Percentiles rank a stretch among this genome's conserved stretches.
Conservation (phyloP, 108 stramenopile species). For the Tribonema minus region DNA sequence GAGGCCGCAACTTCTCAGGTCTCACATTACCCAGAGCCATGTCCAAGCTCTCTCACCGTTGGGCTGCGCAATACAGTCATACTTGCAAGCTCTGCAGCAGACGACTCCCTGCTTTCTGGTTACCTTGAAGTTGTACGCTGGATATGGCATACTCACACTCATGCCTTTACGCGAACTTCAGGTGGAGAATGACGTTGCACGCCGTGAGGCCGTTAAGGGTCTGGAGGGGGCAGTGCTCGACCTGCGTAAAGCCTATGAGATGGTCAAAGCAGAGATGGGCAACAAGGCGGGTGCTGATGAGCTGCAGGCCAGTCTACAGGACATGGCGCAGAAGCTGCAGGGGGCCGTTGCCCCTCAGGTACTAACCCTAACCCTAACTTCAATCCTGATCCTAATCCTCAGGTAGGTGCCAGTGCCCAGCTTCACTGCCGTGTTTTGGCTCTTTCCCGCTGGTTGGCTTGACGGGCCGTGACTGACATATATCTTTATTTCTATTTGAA, state of each 20-base stretch:
- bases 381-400: not conserved
- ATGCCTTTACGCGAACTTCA: not conserved
- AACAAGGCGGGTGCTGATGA: not conserved
- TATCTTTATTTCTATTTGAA: not conserved
- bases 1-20: no score
- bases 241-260: not conserved
- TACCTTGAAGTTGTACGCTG: no score
- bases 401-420: not conserved
- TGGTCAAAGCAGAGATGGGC: not conserved
- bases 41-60: no score
- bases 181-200: not conserved
- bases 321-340: not conserved
- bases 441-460: not conserved
- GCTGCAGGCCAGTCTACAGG: not conserved
- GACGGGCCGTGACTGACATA: not conserved
- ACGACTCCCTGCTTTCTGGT: no score
- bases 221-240: not conserved
- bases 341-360: not conserved
- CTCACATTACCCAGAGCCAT: no score
- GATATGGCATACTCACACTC: no score
- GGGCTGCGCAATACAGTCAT: no score
- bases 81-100: no score
- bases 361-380: not conserved
- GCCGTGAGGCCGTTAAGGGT: not conserved
- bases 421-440: not conserved